Evolutionary conservation across 1,284 basidiomycete genomes (phyloP).

Genomic region (Coniferiporia sulphurascens): DNA sequence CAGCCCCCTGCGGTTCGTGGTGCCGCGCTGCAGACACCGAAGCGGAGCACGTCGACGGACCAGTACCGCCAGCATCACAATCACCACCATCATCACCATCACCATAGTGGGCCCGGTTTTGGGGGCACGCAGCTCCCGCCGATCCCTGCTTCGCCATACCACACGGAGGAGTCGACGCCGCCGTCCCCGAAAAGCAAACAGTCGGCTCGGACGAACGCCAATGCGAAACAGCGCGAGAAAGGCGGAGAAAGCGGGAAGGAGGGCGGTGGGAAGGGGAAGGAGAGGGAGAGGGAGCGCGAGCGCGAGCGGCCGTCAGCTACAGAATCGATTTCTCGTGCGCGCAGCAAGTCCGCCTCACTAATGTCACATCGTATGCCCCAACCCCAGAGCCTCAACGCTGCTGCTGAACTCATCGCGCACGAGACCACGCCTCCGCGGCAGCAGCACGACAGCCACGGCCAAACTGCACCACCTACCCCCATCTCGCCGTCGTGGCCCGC

Average conservation of each 20-base stretch:
- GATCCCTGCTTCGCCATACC: constrained; percentile 32
- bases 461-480: constrained; percentile 7
- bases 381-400: constrained; percentile 37
- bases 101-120: not conserved
- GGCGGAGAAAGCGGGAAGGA: not conserved
- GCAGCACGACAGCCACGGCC: not conserved
- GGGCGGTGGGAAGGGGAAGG: constrained; percentile 19
- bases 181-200: constrained; percentile 26
- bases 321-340: constrained; percentile 34
- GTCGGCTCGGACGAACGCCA: constrained; percentile 26
- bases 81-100: constrained; percentile 1
- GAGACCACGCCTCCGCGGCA: not conserved
- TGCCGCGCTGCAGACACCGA: constrained; percentile 6
- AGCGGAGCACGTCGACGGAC: not conserved
- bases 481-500: constrained; percentile 1
- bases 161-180: constrained; percentile 34
- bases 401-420: constrained; percentile 30
- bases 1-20: not conserved
- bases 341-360: constrained; percentile 43
- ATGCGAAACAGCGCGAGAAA: constrained; percentile 9
- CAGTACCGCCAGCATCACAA: not conserved
- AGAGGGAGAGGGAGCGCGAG: constrained; percentile 23
- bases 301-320: not conserved
- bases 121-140: constrained; percentile 28
- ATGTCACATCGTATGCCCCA: constrained; percentile 23